Conservation (phyloP, 1,284 basidiomycete species). For the Wallemia mellicola region DNA sequence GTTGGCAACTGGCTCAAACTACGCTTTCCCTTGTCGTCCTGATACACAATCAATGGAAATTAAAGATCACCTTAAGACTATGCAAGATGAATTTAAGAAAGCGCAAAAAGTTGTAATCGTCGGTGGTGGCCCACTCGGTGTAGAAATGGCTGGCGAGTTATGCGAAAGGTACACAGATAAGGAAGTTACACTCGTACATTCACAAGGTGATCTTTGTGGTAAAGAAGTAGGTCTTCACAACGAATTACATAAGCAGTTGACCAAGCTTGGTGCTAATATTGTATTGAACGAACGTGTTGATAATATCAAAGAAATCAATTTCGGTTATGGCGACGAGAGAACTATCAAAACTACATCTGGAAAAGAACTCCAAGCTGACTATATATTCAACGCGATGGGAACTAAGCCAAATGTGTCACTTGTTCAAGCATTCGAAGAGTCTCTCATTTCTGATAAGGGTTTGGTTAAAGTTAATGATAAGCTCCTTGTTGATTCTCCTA, state of each 20-base stretch:
- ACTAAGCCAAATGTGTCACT: not conserved
- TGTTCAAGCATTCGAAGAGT: not conserved
- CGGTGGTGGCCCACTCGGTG: not conserved
- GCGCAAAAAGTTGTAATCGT: not conserved
- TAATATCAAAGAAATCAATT: not conserved
- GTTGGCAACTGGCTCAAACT: not conserved
- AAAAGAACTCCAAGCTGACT: not conserved
- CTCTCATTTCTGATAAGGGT: not conserved
- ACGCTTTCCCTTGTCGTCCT: not conserved
- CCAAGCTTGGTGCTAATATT: not conserved
- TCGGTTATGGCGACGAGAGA: not conserved
- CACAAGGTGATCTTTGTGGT: not conserved
- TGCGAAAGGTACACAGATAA: not conserved
- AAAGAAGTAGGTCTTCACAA: not conserved
- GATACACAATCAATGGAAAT: not conserved
- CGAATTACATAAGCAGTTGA: not conserved
- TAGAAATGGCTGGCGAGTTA: not conserved
- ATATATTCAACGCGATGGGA: not conserved
- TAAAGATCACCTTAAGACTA: not conserved
- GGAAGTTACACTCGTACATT: not conserved
- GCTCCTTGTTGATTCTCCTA: not conserved
- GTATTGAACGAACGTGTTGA: not conserved
- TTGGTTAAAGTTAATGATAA: not conserved
- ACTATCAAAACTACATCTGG: not conserved
- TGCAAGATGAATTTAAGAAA: not conserved